Evolutionary conservation across 75 land plant species (phyloP).

Genomic region (Pinus taeda): DNA sequence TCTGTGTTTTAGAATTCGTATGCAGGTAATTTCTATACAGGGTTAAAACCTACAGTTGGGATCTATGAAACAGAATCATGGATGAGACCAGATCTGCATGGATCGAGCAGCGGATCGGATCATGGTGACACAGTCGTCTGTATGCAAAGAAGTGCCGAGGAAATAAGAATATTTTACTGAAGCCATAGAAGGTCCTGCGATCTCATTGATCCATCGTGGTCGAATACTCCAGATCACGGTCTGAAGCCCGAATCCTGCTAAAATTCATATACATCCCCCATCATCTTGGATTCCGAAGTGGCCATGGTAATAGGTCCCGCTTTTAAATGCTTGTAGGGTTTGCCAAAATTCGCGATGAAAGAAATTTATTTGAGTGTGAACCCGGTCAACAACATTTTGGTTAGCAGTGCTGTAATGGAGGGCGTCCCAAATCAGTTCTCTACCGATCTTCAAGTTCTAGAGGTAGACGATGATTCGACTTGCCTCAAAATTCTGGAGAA

Average conservation of each 20-base stretch:
- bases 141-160: too few species aligned
- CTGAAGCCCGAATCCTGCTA: too few species aligned
- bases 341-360: background rate
- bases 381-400: background rate
- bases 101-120: too few species aligned
- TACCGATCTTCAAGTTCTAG: conserved; percentile 65
- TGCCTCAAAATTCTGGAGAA: conserved; percentile 57
- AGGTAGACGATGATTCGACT: conserved; percentile 74
- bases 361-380: background rate
- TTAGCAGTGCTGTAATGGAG: background rate
- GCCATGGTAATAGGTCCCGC: conserved; percentile 3
- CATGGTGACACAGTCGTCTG: too few species aligned
- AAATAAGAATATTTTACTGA: too few species aligned
- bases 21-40: too few species aligned
- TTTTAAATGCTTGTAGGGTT: background rate
- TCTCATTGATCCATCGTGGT: too few species aligned
- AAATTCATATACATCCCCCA: background rate
- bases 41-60: too few species aligned
- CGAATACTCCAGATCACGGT: too few species aligned
- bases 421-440: conserved; percentile 46
- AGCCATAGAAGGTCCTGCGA: background rate
- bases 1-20: too few species aligned
- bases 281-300: conserved; percentile 2
- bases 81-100: too few species aligned
- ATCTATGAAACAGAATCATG: too few species aligned